Conservation (phyloP, 345 rosid species). For the Dovyalis caffra region DNA sequence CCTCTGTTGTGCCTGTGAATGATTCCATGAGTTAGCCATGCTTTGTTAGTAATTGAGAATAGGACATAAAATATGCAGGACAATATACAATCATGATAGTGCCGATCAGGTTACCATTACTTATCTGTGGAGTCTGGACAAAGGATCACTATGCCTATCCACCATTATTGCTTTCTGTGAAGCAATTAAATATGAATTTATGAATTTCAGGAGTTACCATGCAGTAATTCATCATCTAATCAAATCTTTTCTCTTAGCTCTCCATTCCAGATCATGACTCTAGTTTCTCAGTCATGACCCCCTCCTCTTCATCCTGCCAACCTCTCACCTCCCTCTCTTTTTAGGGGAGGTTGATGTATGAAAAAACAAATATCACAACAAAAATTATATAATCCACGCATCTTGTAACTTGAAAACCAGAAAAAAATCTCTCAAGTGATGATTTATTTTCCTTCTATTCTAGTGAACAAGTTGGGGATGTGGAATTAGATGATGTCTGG, state of each 20-base stretch:
- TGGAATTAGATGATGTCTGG: slow-evolving; percentile 87
- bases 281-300: neutral
- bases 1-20: neutral
- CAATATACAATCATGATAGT: neutral
- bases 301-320: neutral
- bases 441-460: neutral
- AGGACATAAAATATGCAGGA: neutral
- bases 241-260: neutral
- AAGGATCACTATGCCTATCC: neutral
- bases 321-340: too few relatives aligned
- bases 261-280: neutral
- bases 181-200: neutral
- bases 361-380: neutral
- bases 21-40: neutral
- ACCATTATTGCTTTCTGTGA: neutral
- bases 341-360: neutral
- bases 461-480: slow-evolving; percentile 83
- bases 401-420: neutral
- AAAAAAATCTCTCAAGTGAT: neutral
- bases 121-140: neutral
- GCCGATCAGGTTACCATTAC: neutral
- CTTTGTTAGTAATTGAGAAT: neutral
- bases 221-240: neutral
- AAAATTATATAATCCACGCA: neutral
- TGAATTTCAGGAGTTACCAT: neutral